Conservation (phyloP, 2,329 filamentous ascomycete genomes). For the Calonectria pseudoturangicola region DNA sequence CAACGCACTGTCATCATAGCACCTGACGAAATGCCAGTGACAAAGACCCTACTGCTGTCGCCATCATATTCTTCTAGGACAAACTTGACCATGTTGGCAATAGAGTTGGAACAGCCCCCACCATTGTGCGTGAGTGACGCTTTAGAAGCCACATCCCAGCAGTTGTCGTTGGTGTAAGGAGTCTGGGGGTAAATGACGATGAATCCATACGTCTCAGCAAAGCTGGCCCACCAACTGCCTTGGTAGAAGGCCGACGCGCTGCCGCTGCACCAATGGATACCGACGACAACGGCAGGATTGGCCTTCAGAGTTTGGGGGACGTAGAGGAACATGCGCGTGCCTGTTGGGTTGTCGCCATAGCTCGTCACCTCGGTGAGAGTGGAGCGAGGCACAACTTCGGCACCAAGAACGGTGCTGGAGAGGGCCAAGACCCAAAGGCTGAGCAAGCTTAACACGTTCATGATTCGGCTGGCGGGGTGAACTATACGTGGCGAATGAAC, state of each 20-base stretch:
- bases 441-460: conserved; percentile 34
- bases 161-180: conserved; percentile 61
- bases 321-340: conserved; percentile 55
- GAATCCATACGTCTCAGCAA: conserved; percentile 72
- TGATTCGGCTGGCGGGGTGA: neutral
- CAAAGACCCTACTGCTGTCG: conserved; percentile 68
- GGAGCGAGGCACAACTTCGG: conserved; percentile 46
- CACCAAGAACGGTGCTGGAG: conserved; percentile 24
- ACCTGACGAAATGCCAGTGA: conserved; percentile 60
- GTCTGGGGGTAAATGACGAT: conserved; percentile 71
- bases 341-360: conserved; percentile 48
- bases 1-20: conserved; percentile 51
- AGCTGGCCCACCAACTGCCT: conserved; percentile 71
- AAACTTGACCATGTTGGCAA: conserved; percentile 73
- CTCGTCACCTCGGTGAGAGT: conserved; percentile 46
- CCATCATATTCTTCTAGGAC: conserved; percentile 67
- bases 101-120: conserved; percentile 69
- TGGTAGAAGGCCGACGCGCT: conserved; percentile 71
- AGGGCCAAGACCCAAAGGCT: conserved; percentile 40
- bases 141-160: conserved; percentile 76
- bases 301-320: conserved; percentile 61
- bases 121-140: conserved; percentile 70
- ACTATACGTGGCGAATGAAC: neutral
- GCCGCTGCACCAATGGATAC: conserved; percentile 74
- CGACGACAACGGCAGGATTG: conserved; percentile 71